Conservation (phyloP, 2,329 filamentous ascomycete genomes). For the Corinectria fuckeliana region DNA sequence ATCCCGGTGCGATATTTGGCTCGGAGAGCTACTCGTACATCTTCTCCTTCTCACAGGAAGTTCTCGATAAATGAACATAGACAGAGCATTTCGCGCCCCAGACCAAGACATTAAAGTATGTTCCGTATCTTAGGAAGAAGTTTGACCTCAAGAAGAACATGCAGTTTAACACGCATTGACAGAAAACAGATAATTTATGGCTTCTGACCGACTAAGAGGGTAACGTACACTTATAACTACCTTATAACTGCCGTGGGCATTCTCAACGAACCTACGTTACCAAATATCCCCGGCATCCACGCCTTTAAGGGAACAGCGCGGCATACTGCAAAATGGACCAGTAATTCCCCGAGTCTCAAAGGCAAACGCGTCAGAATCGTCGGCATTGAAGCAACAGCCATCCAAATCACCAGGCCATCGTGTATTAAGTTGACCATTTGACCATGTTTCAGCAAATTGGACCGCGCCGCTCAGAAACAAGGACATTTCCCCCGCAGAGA, state of each 20-base stretch:
- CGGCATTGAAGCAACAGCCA: constrained; percentile 20
- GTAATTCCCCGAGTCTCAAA: constrained; percentile 4
- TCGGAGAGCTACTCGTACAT: constrained; percentile 48
- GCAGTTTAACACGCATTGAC: constrained; percentile 48
- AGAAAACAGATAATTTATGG: constrained; percentile 41
- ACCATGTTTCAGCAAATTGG: constrained; percentile 26
- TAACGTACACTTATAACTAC: constrained; percentile 34
- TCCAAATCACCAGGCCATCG: constrained; percentile 24
- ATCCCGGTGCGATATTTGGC: constrained; percentile 50
- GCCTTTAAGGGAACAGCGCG: constrained; percentile 18
- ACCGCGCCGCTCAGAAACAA: constrained; percentile 19
- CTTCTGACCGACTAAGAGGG: constrained; percentile 33
- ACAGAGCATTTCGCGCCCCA: constrained; percentile 43
- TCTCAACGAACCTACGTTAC: constrained; percentile 42
- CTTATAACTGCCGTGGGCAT: constrained; percentile 40
- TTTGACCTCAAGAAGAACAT: constrained; percentile 43
- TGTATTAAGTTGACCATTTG: constrained; percentile 13
- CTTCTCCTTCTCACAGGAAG: constrained; percentile 49
- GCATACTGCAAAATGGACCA: constrained; percentile 24
- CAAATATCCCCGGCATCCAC: constrained; percentile 41
- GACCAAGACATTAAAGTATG: constrained; percentile 19
- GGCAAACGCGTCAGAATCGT: constrained; percentile 21
- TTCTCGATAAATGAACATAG: constrained; percentile 51
- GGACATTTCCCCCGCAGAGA: constrained; percentile 26
- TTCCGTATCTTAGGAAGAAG: constrained; percentile 17